Conservation (phyloP, 2,329 filamentous ascomycete species). For the Paecilomyces variotii region DNA sequence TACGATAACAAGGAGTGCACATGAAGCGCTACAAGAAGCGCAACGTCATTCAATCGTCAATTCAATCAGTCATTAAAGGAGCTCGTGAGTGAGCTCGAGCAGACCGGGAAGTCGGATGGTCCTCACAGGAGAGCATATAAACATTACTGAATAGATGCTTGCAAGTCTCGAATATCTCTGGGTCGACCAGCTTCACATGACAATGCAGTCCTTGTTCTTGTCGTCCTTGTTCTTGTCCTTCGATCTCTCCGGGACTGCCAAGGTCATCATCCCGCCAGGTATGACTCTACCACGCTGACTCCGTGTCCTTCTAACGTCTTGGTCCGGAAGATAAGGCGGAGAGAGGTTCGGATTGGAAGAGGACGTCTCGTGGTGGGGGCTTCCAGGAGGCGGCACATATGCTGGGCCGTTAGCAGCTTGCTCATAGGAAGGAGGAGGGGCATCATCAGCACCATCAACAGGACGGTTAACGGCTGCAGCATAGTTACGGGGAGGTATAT, state of each 20-base stretch:
- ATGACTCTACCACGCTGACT: constrained; percentile 9
- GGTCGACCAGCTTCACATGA: constrained; percentile 28
- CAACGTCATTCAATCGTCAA: background rate
- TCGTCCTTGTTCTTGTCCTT: constrained; percentile 32
- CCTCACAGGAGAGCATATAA: background rate
- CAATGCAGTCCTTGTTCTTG: constrained; percentile 35
- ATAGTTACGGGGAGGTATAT: background rate
- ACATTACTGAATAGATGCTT: background rate
- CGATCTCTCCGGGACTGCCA: constrained; percentile 11
- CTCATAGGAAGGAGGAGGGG: constrained; percentile 58
- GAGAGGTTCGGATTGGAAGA: constrained; percentile 7
- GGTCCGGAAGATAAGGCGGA: constrained; percentile 1
- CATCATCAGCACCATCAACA: constrained; percentile 40
- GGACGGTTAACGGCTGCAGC: constrained; percentile 14
- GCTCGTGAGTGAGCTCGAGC: background rate
- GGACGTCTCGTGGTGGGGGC: constrained; percentile 23
- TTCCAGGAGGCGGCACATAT: constrained; percentile 44
- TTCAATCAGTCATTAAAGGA: background rate
- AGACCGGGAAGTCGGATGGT: background rate
- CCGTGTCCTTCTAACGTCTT: constrained; percentile 7
- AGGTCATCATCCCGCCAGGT: constrained; percentile 6
- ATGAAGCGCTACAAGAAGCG: background rate
- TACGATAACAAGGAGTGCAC: background rate
- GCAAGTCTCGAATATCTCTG: background rate
- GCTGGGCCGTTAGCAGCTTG: constrained; percentile 51